Evolutionary conservation across 73 alveolate genomes (phyloP).

Genomic region (Paramecium sexaurelia): DNA sequence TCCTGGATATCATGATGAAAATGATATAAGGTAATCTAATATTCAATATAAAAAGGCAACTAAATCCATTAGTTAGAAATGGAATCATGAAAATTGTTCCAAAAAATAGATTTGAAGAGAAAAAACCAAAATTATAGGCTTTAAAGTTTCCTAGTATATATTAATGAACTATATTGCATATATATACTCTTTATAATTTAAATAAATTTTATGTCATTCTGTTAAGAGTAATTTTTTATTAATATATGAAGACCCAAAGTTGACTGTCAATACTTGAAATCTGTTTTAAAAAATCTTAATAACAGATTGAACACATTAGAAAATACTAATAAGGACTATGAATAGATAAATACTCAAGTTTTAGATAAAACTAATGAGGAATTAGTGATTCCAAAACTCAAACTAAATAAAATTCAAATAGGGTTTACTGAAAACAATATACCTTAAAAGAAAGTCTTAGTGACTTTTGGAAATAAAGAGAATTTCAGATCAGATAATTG

Average conservation of each 20-base stretch:
- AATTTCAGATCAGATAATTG: neutral
- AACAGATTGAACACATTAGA: neutral
- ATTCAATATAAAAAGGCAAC: neutral
- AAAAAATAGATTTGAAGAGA: slow-evolving; percentile 6
- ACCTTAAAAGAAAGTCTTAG: neutral
- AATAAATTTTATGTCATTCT: slow-evolving; percentile 52
- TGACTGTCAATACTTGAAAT: neutral
- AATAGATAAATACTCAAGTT: neutral
- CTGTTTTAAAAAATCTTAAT: neutral
- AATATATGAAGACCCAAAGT: neutral
- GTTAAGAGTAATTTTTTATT: slow-evolving; percentile 50
- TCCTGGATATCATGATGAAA: slow-evolving; percentile 55
- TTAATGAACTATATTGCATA: neutral
- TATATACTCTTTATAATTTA: neutral
- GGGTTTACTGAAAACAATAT: neutral
- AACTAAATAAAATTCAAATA: neutral
- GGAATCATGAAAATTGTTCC: slow-evolving; percentile 32
- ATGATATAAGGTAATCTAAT: neutral
- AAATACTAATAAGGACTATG: neutral
- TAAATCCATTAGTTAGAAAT: neutral
- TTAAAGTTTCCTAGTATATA: neutral
- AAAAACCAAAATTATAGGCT: neutral
- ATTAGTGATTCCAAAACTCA: neutral
- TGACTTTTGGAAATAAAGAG: neutral
- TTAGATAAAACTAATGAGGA: neutral